phyloP scores from a whole-genome alignment of 345 rosid genomes.

The Nephelium lappaceum region DNA sequence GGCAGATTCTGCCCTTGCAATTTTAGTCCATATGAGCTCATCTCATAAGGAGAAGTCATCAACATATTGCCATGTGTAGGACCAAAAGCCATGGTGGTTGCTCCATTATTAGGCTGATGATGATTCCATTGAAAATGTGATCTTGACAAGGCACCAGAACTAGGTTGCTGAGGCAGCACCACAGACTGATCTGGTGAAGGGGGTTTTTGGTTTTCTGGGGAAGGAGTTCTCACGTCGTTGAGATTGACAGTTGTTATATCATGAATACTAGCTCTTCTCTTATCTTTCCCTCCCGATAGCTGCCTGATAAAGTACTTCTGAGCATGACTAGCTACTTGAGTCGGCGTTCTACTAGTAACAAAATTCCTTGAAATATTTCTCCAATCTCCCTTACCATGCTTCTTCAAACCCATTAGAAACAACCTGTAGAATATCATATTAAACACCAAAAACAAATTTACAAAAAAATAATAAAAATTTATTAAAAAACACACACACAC shows the following conservation, averaged over 20 bases:
- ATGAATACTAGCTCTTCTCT: conserved; percentile 95
- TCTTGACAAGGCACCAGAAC: conserved; percentile 35
- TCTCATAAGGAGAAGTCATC: conserved; percentile 42
- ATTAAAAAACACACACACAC: too few species aligned
- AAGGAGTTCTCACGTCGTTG: conserved; percentile 50
- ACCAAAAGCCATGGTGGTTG: conserved; percentile 40
- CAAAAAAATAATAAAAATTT: neutral
- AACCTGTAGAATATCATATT: conserved; percentile 41
- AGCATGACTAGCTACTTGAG: conserved; percentile 97
- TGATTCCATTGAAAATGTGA: conserved; percentile 52
- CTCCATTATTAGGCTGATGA: conserved; percentile 47
- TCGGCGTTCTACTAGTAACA: conserved; percentile 81
- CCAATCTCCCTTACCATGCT: conserved; percentile 99
- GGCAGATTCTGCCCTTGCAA: conserved; percentile 41
- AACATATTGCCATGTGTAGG: conserved; percentile 42
- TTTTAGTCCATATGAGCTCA: conserved; percentile 43
- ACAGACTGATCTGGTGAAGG: conserved; percentile 45
- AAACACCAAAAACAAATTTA: neutral
- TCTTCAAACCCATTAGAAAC: conserved; percentile 88
- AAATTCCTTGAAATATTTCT: conserved; percentile 84
- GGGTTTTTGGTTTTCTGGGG: conserved; percentile 44
- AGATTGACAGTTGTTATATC: conserved; percentile 89
- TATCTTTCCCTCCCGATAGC: conserved; percentile 87
- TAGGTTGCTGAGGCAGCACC: conserved; percentile 35
- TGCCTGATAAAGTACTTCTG: conserved; percentile 97